phyloP scores from a whole-genome alignment of 805 yeast genomes.

The Myxozyma vanderwaltii region DNA sequence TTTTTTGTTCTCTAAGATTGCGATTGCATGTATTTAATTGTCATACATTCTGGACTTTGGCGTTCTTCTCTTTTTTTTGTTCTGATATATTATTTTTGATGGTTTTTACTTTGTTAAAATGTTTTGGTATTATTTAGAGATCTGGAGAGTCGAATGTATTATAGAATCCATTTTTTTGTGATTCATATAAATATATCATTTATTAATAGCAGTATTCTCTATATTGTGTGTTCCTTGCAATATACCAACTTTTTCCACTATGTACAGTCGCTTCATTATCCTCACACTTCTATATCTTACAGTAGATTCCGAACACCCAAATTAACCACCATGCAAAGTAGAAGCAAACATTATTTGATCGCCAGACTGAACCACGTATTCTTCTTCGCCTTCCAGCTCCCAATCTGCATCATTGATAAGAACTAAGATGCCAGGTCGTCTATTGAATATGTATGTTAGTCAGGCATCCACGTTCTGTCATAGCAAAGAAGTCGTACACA shows the following conservation, averaged over 20 bases:
- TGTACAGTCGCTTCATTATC: too few species aligned
- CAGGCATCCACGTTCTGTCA: not conserved
- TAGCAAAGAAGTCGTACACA: constrained; percentile 44
- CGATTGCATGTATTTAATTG: not conserved
- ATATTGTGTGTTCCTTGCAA: too few species aligned
- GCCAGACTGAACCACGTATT: constrained; percentile 70
- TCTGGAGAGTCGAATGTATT: not conserved
- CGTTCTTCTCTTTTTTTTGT: not conserved
- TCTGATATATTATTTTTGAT: not conserved
- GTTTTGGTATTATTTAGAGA: not conserved
- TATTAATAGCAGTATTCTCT: too few species aligned
- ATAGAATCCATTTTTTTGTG: too few species aligned
- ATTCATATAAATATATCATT: too few species aligned
- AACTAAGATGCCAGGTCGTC: constrained; percentile 88
- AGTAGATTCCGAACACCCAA: too few species aligned
- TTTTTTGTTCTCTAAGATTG: constrained; percentile 1
- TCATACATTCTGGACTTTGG: not conserved
- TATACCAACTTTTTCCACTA: too few species aligned
- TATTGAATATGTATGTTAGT: not conserved
- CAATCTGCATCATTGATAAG: constrained; percentile 93
- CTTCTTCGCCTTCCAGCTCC: constrained; percentile 91
- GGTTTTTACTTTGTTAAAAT: not conserved
- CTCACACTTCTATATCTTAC: too few species aligned
- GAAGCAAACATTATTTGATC: constrained; percentile 87
- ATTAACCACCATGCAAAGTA: constrained; percentile 89